Percentiles rank a stretch among this genome's conserved stretches.
phyloP scores from a whole-genome alignment of 495 filamentous ascomycete genomes.

The Penicillium paxilli region DNA sequence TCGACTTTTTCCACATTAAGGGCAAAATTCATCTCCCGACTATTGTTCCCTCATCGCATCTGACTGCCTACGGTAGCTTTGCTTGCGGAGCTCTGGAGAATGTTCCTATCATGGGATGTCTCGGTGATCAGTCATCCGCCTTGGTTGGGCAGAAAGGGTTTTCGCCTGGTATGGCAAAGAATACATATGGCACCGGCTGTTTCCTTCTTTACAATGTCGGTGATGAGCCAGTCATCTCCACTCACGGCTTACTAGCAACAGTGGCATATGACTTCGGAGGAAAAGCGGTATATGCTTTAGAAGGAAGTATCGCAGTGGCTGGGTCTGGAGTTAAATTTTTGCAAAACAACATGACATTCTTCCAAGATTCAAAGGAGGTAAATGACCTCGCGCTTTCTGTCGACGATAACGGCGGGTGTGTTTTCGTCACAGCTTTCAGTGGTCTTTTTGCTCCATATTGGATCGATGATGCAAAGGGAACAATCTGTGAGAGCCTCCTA shows the following conservation, averaged over 20 bases:
- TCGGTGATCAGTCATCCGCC: conserved; percentile 93
- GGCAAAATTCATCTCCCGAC: conserved; percentile 69
- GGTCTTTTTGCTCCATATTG: conserved; percentile 96
- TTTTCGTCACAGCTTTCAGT: conserved; percentile 96
- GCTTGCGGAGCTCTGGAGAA: conserved; percentile 64
- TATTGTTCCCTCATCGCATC: conserved; percentile 84
- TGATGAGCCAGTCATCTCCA: conserved; percentile 83
- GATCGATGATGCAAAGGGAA: conserved; percentile 95
- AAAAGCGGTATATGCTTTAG: conserved; percentile 83
- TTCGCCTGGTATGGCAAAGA: conserved; percentile 85
- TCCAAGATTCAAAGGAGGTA: conserved; percentile 71
- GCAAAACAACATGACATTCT: conserved; percentile 82
- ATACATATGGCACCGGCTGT: conserved; percentile 95
- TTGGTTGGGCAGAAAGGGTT: conserved; percentile 93
- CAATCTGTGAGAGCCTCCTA: conserved; percentile 63
- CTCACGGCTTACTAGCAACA: conserved; percentile 85
- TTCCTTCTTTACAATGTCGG: conserved; percentile 96
- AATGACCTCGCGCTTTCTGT: conserved; percentile 79
- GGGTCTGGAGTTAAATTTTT: conserved; percentile 89
- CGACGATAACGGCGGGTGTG: conserved; percentile 82
- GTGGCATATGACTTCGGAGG: conserved; percentile 76
- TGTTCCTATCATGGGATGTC: conserved; percentile 76
- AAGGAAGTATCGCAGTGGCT: conserved; percentile 92
- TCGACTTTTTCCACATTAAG: conserved; percentile 83
- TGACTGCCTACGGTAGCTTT: conserved; percentile 69